Conservation (phyloP, 768 basidiomycete species). For the Sporobolomyces phaffii region DNA sequence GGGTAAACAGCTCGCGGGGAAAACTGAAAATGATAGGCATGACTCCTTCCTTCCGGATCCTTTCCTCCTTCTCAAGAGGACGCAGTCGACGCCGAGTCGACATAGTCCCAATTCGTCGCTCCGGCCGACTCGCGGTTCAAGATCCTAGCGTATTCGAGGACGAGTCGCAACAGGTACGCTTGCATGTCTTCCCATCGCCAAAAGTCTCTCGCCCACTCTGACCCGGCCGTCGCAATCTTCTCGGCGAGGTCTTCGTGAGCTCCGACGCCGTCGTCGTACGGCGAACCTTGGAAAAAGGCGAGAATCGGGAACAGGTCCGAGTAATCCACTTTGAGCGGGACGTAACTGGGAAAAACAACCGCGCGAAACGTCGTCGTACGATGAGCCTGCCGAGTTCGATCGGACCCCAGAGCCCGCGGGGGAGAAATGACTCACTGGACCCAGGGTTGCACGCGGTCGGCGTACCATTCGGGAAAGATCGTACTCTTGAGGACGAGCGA, state of each 20-base stretch:
- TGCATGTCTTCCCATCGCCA: conserved; percentile 43
- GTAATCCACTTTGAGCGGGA: conserved; percentile 42
- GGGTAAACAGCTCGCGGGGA: too few relatives aligned
- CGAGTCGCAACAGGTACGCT: conserved; percentile 28
- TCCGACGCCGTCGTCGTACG: conserved; percentile 52
- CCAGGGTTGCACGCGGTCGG: conserved; percentile 93
- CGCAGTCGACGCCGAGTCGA: not conserved
- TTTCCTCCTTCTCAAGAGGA: too few relatives aligned
- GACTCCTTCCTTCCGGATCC: too few relatives aligned
- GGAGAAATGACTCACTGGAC: conserved; percentile 45
- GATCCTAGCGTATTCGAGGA: conserved; percentile 31
- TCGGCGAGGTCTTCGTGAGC: conserved; percentile 60
- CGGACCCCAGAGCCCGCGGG: too few relatives aligned
- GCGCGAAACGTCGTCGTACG: too few relatives aligned
- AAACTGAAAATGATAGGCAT: too few relatives aligned
- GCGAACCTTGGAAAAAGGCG: conserved; percentile 55
- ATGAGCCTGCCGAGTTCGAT: too few relatives aligned
- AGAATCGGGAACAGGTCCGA: conserved; percentile 58
- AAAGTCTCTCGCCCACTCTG: conserved; percentile 35
- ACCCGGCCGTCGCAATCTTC: conserved; percentile 56
- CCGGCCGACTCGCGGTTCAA: conserved; percentile 10
- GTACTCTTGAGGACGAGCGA: conserved; percentile 35
- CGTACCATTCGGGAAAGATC: conserved; percentile 47
- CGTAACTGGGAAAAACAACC: conserved; percentile 24
- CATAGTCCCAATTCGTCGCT: conserved; percentile 2